These are phyloP conservation scores for Clarkia xantiana DNA, from an alignment of 345 rosid genomes.

Conservation along the genomic window DNA sequence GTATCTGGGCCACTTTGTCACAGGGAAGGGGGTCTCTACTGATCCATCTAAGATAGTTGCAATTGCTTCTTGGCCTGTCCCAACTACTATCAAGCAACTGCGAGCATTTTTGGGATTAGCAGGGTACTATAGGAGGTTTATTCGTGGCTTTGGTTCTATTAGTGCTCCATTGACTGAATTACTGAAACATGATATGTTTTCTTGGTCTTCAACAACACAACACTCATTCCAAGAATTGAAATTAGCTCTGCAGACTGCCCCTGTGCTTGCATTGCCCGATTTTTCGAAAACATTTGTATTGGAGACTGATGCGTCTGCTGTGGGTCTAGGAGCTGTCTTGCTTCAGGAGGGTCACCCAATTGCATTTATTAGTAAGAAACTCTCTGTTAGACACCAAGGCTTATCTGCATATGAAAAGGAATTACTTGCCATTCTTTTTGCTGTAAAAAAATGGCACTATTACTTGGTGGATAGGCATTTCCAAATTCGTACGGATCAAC, in stretches of 20 bases:
- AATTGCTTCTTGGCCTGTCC: neutral
- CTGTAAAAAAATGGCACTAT: neutral
- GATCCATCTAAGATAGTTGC: neutral
- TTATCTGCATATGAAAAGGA: slow-evolving; percentile 2
- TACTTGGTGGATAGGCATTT: slow-evolving; percentile 1
- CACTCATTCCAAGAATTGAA: neutral
- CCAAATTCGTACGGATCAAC: neutral
- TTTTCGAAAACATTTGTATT: too few relatives aligned
- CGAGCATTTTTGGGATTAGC: too few relatives aligned
- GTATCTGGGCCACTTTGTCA: neutral
- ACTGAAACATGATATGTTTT: too few relatives aligned
- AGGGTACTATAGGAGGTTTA: too few relatives aligned
- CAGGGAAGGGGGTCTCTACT: neutral
- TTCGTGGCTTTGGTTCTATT: too few relatives aligned
- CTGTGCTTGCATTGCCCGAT: neutral
- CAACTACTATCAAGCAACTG: neutral
- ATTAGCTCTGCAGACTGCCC: neutral
- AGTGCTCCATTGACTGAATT: too few relatives aligned
- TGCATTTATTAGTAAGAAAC: slow-evolving; percentile 2
- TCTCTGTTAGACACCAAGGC: neutral
- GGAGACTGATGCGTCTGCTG: neutral
- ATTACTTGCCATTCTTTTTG: neutral
- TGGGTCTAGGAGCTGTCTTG: too few relatives aligned
- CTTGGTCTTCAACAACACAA: too few relatives aligned
- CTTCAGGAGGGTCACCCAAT: neutral